Evolutionary conservation across 1,284 basidiomycete genomes (phyloP), one percentile per base, ranked within the genome.

Genomic region (Trichosporon inkin): DNA sequence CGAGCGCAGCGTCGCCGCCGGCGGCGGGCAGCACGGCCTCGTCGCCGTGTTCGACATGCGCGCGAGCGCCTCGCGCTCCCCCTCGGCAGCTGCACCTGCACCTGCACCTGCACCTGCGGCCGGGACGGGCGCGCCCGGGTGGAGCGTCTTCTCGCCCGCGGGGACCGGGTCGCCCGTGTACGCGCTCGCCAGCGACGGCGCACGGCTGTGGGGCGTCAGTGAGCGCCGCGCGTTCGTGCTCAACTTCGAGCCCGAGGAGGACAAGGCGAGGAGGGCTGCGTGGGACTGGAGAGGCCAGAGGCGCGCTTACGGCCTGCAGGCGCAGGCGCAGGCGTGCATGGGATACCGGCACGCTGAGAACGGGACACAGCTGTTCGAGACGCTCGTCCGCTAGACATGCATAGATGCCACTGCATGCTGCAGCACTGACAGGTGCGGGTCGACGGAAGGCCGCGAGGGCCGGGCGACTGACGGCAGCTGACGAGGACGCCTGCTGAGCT

Each of bases 101-200:
- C n/a, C n/a, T n/a, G n/a, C n/a, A n/a, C n/a, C n/a, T n/a, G n/a
- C n/a, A n/a, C 28, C 28, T 32, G 4, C 28, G 4, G 28, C 28
- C 5, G 5, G 28, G 14, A 32, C 22, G 24, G 28, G 13, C 1
- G 13, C 13, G 1, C 36, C 32, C 1, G 75, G 75, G 4, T 76
- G 74, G 68, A 72, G 69, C 1, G 67, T 71, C 49, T 79, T 78
- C 57, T 69, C 75, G 17, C 77, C 78, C 0, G 69, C 70, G 8
- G 70, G 74, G 6, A 73, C 75, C 44, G 73, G 75, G 3, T 71
- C 68, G 3, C 79, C 79, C 0, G 75, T 79, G 1, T 80, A 80
- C 57, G 62, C 66, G 3, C 52, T 80, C 4, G 60, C 63, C 40
- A 71, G 68, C 1, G 78, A 79, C 37, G 73, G 72, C 17, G 72